A percentile compares a stretch with the other conserved stretches of the same genome.
Evolutionary conservation across 1,139 yeast genomes (phyloP).

Genomic region (Taphrina deformans): DNA sequence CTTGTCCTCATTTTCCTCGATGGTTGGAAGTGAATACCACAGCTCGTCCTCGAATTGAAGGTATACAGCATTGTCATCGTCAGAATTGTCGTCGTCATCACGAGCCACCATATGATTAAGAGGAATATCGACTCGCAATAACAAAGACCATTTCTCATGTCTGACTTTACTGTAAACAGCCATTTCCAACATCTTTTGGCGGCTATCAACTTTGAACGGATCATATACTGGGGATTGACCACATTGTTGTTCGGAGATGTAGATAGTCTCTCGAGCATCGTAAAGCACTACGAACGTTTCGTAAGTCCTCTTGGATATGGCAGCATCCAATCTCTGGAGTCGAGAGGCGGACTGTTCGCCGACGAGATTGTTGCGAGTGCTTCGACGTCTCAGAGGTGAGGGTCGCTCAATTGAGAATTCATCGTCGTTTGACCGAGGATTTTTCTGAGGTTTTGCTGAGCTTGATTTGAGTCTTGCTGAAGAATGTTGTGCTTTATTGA

Average conservation of each 20-base stretch:
- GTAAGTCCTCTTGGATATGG: not conserved
- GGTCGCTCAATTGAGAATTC: not conserved
- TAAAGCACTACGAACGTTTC: constrained; percentile 14
- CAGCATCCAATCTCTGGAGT: constrained; percentile 7
- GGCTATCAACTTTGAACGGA: constrained; percentile 12
- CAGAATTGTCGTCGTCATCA: not conserved
- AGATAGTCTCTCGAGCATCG: not conserved
- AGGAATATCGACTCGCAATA: not conserved
- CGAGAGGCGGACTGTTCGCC: not conserved
- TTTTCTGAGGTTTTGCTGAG: not conserved
- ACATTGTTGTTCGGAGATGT: constrained; percentile 17
- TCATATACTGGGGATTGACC: not conserved
- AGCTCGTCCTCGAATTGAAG: constrained; percentile 13
- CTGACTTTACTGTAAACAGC: constrained; percentile 1
- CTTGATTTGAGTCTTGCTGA: not conserved
- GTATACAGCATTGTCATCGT: not conserved
- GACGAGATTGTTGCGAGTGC: constrained; percentile 7
- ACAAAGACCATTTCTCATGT: not conserved
- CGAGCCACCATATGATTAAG: not conserved
- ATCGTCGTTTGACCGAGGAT: not conserved
- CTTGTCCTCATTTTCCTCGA: not conserved
- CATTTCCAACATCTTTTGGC: not conserved
- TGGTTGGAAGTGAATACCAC: constrained; percentile 10
- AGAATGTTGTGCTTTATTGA: not conserved
- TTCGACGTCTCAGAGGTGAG: constrained; percentile 20